phyloP scores from a whole-genome alignment of 2,329 filamentous ascomycete genomes.

The Diaporthe sp. region DNA sequence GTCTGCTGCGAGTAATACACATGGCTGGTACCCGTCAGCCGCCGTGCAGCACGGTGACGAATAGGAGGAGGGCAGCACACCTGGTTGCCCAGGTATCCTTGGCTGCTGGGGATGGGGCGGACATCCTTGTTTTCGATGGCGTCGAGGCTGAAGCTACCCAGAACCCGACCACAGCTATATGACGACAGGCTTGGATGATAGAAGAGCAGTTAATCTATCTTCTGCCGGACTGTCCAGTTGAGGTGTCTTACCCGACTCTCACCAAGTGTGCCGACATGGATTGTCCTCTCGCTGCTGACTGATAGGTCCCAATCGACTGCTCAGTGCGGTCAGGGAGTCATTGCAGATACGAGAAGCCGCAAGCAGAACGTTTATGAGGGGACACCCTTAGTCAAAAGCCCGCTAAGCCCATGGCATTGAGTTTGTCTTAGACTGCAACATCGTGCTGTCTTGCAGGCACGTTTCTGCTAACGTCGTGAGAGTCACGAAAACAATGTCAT shows the following conservation, averaged over 20 bases:
- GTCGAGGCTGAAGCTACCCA: conserved; percentile 37
- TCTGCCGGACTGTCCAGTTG: conserved; percentile 18
- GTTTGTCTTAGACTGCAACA: background rate
- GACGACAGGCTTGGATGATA: conserved; percentile 26
- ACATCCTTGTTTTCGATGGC: conserved; percentile 31
- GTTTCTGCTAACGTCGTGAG: background rate
- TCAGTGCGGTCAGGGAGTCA: conserved; percentile 12
- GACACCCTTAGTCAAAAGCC: background rate
- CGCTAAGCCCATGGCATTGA: conserved; percentile 18
- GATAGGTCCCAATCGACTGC: background rate
- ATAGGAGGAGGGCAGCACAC: conserved; percentile 20
- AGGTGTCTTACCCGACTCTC: conserved; percentile 21
- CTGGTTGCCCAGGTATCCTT: conserved; percentile 34
- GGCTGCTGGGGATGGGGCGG: background rate
- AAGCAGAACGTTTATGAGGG: conserved; percentile 1
- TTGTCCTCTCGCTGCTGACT: conserved; percentile 10
- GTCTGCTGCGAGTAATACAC: conserved; percentile 27
- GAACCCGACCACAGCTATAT: conserved; percentile 23
- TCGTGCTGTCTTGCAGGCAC: conserved; percentile 2
- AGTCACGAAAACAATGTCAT: background rate
- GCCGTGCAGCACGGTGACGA: conserved; percentile 33
- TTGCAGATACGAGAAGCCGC: conserved; percentile 32
- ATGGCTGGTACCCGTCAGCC: conserved; percentile 33
- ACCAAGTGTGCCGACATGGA: conserved; percentile 23
- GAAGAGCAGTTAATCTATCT: conserved; percentile 16